phyloP scores from a whole-genome alignment of 148 eudicot genomes.

The Fallopia convolvulus region DNA sequence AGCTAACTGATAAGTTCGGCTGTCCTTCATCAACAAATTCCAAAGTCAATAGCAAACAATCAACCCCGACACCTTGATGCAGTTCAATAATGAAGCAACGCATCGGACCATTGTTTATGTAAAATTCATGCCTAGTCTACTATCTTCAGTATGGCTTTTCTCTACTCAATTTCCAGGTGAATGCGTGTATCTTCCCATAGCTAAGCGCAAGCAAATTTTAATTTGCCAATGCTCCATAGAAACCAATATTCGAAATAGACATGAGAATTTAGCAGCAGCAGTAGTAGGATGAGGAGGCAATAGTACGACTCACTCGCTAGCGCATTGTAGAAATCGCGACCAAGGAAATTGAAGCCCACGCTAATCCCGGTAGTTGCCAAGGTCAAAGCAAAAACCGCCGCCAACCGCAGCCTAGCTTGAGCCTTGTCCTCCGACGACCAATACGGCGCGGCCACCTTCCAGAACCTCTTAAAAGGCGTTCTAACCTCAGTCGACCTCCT shows the following conservation, averaged over 20 bases:
- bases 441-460: conserved; percentile 93
- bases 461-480: conserved; percentile 59
- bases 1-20: neutral
- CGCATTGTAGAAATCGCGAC: conserved; percentile 94
- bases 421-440: conserved; percentile 85
- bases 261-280: neutral
- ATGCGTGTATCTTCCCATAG: neutral
- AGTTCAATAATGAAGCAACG: neutral
- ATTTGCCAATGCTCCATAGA: neutral
- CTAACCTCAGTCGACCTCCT: conserved; percentile 55
- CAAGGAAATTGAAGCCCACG: conserved; percentile 88
- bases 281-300: neutral
- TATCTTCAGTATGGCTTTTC: neutral
- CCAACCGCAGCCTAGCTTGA: conserved; percentile 70
- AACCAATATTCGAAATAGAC: neutral
- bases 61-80: neutral
- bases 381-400: conserved; percentile 82
- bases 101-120: neutral
- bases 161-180: neutral
- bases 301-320: conserved; percentile 57
- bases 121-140: neutral
- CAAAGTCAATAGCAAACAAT: neutral
- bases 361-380: conserved; percentile 90
- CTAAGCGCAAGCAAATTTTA: neutral
- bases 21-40: neutral